phyloP scores from a whole-genome alignment of 768 basidiomycete species.

The Pholiota microspora region DNA sequence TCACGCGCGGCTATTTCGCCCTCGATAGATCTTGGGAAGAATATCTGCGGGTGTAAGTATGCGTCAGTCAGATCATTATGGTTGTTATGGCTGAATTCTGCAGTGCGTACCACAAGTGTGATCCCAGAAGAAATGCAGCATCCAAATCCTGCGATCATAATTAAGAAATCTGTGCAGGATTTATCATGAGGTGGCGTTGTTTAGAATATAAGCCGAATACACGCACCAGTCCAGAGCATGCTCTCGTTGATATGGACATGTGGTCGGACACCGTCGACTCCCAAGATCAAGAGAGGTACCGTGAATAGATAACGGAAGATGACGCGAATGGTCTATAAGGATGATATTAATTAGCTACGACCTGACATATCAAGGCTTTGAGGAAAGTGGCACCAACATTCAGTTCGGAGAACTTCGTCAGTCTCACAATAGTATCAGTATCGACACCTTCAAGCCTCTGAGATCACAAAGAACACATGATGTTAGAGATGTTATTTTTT shows the following conservation, averaged over 20 bases:
- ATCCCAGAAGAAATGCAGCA: slow-evolving; percentile 67
- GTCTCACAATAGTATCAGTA: slow-evolving; percentile 57
- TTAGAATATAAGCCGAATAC: neutral
- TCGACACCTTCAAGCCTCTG: slow-evolving; percentile 67
- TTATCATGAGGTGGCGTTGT: neutral
- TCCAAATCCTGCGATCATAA: slow-evolving; percentile 57
- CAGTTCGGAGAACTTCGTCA: slow-evolving; percentile 79
- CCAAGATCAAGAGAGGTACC: slow-evolving; percentile 62
- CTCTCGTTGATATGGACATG: slow-evolving; percentile 66
- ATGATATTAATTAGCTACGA: slow-evolving; percentile 3
- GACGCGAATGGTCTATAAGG: slow-evolving; percentile 59
- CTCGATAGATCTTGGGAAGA: slow-evolving; percentile 79
- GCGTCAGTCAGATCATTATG: neutral
- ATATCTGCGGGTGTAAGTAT: slow-evolving; percentile 49
- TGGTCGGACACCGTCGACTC: slow-evolving; percentile 62
- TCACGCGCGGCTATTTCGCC: slow-evolving; percentile 58
- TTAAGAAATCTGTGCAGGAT: slow-evolving; percentile 49
- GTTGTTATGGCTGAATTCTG: neutral
- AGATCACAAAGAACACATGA: neutral
- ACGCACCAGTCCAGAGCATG: slow-evolving; percentile 49
- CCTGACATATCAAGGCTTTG: too few relatives aligned
- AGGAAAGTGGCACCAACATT: slow-evolving; percentile 51
- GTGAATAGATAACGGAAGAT: slow-evolving; percentile 74
- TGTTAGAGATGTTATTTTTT: neutral
- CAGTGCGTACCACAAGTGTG: slow-evolving; percentile 59